phyloP scores from a whole-genome alignment of 805 yeast genomes.

The Ogataea allantospora region DNA sequence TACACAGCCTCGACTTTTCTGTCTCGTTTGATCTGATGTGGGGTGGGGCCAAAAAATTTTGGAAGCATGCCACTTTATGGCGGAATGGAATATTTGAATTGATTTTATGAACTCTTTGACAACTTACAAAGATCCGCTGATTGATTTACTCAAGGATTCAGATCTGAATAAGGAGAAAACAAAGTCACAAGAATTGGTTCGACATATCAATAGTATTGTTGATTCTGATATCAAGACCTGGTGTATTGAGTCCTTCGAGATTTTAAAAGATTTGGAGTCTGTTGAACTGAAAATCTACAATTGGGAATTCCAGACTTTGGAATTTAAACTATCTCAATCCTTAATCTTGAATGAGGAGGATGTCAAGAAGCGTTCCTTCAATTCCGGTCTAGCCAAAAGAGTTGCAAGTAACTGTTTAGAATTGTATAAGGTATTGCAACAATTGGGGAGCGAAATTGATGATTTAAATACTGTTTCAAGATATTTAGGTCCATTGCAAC shows the following conservation, averaged over 20 bases:
- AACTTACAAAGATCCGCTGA: conserved; percentile 46
- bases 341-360: conserved; percentile 22
- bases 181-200: conserved; percentile 40
- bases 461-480: conserved; percentile 43
- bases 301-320: conserved; percentile 57
- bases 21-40: conserved; percentile 1
- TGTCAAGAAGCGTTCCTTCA: conserved; percentile 40
- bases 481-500: conserved; percentile 43
- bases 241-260: conserved; percentile 47
- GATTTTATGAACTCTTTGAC: conserved; percentile 25
- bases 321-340: conserved; percentile 40
- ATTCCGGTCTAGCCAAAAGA: conserved; percentile 51
- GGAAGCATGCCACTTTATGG: conserved; percentile 11
- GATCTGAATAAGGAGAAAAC: conserved; percentile 41
- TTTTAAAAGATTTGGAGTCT: conserved; percentile 49
- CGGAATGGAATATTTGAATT: not conserved
- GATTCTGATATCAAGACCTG: conserved; percentile 46
- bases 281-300: conserved; percentile 45
- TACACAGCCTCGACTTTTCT: conserved; percentile 11
- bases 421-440: conserved; percentile 40
- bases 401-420: conserved; percentile 52
- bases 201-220: conserved; percentile 42
- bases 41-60: conserved; percentile 1
- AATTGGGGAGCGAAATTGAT: conserved; percentile 46
- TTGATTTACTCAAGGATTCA: conserved; percentile 48